These are phyloP conservation scores for Podila clonocystis DNA, from an alignment of 192 early-diverging fungal genomes.

Conservation along the genomic window DNA sequence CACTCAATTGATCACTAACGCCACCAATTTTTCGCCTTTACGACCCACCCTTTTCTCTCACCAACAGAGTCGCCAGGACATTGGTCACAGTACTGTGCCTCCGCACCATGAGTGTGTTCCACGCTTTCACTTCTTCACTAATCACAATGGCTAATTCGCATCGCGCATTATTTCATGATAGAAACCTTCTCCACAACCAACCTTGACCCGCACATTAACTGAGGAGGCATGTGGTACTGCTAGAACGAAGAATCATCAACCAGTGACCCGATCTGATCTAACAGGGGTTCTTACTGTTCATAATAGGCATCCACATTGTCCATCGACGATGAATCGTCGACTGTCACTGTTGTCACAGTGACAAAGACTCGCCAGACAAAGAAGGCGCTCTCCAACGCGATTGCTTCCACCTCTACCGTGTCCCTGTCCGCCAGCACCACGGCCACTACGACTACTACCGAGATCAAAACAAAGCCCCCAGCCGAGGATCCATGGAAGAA, in stretches of 20 bases:
- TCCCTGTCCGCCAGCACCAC: background rate
- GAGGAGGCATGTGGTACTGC: too few relatives aligned
- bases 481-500: slow-evolving; percentile 32
- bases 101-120: background rate
- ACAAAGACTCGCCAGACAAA: background rate
- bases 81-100: slow-evolving; percentile 4
- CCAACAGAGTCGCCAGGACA: background rate
- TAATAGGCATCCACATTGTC: too few relatives aligned
- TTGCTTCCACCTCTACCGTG: background rate
- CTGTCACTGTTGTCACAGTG: background rate
- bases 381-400: background rate
- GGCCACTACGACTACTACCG: background rate
- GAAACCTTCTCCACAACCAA: background rate
- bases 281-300: too few relatives aligned
- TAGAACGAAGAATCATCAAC: too few relatives aligned
- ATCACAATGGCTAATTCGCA: background rate
- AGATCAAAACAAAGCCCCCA: slow-evolving; percentile 10
- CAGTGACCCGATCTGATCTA: too few relatives aligned
- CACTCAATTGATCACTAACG: slow-evolving; percentile 29
- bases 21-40: slow-evolving; percentile 25
- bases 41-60: background rate
- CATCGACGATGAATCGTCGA: background rate
- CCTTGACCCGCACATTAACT: too few relatives aligned
- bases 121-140: background rate
- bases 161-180: background rate